Evolutionary conservation across 2,329 filamentous ascomycete genomes (phyloP).

Genomic region (Pleoardoris graminearum): DNA sequence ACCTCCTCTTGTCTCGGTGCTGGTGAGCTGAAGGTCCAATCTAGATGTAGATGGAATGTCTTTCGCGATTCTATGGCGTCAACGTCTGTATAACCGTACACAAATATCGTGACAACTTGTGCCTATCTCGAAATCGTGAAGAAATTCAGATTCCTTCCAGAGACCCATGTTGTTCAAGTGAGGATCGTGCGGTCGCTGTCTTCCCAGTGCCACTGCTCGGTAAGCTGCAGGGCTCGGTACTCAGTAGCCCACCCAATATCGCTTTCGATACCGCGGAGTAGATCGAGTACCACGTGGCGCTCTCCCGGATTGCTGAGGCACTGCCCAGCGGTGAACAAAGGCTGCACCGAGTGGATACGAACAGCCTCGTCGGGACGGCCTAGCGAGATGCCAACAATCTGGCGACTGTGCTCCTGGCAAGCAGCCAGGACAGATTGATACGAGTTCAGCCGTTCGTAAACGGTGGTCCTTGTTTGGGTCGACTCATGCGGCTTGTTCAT

Average conservation of each 20-base stretch:
- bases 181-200: slow-evolving; percentile 23
- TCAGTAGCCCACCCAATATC: slow-evolving; percentile 67
- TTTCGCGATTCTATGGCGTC: neutral
- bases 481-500: slow-evolving; percentile 63
- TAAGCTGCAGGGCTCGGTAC: slow-evolving; percentile 61
- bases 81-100: neutral
- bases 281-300: slow-evolving; percentile 57
- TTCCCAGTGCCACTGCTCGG: slow-evolving; percentile 52
- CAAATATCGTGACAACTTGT: neutral
- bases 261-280: slow-evolving; percentile 63
- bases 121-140: neutral
- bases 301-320: slow-evolving; percentile 60
- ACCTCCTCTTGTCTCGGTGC: neutral
- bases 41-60: too few species aligned
- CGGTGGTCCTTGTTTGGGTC: slow-evolving; percentile 55
- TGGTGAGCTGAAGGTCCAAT: neutral
- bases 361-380: slow-evolving; percentile 60
- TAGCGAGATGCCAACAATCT: slow-evolving; percentile 65
- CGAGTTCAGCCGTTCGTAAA: slow-evolving; percentile 58
- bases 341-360: slow-evolving; percentile 61
- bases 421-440: slow-evolving; percentile 62
- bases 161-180: slow-evolving; percentile 1
- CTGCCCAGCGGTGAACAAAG: slow-evolving; percentile 65
- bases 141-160: neutral
- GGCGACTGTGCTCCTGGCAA: slow-evolving; percentile 60